phyloP scores from a whole-genome alignment of 2,329 filamentous ascomycete genomes.

The Aspergillus texensis region DNA sequence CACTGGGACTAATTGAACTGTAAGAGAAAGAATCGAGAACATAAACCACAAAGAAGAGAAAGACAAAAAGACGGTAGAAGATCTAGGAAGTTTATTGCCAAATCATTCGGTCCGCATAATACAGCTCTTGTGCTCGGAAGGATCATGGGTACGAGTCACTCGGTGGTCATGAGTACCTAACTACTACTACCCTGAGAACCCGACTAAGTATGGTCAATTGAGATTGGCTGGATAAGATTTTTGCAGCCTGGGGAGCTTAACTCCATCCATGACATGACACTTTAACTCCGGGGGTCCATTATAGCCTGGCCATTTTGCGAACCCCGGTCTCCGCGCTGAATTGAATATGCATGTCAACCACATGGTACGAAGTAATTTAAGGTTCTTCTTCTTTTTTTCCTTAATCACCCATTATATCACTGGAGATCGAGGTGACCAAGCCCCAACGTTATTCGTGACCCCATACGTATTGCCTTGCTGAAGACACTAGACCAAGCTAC shows the following conservation, averaged over 20 bases:
- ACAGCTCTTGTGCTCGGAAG: not conserved
- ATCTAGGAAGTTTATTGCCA: conserved; percentile 1
- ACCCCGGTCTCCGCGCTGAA: not conserved
- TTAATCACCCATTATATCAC: not conserved
- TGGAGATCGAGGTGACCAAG: not conserved
- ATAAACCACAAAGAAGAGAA: not conserved
- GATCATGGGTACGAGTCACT: not conserved
- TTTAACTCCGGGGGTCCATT: no score
- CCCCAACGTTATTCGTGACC: not conserved
- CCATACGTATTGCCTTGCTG: not conserved
- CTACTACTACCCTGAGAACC: not conserved
- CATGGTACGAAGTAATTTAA: not conserved
- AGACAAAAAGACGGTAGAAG: conserved; percentile 1
- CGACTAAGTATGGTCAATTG: not conserved
- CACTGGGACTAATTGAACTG: not conserved
- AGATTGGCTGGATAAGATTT: not conserved
- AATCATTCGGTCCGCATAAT: not conserved
- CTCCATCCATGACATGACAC: no score
- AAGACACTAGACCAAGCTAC: not conserved
- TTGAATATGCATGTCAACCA: not conserved
- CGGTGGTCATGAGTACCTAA: not conserved
- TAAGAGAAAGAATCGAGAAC: not conserved
- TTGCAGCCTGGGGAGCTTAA: not conserved
- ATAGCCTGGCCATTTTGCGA: not conserved
- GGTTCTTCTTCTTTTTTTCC: not conserved